Conservation (phyloP, 768 basidiomycete species). For the Leccinellum albellum region DNA sequence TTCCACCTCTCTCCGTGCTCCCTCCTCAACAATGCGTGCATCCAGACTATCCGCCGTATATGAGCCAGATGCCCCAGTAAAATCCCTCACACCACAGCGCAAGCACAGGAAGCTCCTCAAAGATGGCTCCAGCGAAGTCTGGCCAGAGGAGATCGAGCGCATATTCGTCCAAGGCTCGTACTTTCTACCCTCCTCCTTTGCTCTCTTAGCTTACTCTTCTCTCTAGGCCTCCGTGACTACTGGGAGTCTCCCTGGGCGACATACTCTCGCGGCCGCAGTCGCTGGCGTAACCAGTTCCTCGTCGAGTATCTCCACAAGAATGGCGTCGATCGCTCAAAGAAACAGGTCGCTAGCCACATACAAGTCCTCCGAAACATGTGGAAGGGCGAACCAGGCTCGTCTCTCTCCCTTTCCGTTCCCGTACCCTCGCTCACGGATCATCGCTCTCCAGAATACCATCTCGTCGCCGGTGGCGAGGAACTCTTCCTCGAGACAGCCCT, state of each 20-base stretch:
- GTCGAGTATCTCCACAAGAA: slow-evolving; percentile 73
- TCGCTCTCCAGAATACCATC: slow-evolving; percentile 55
- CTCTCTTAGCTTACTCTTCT: slow-evolving; percentile 1
- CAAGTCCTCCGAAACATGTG: slow-evolving; percentile 85
- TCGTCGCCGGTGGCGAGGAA: slow-evolving; percentile 80
- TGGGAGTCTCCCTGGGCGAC: slow-evolving; percentile 81
- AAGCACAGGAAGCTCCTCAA: slow-evolving; percentile 84
- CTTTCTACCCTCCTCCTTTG: not conserved
- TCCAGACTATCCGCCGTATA: slow-evolving; percentile 17
- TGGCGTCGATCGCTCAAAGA: slow-evolving; percentile 73
- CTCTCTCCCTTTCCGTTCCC: not conserved
- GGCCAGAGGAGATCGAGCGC: slow-evolving; percentile 76
- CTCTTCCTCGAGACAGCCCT: slow-evolving; percentile 48
- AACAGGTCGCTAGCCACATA: slow-evolving; percentile 87
- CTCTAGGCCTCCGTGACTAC: slow-evolving; percentile 66
- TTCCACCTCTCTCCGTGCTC: slow-evolving; percentile 3
- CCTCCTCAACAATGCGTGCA: slow-evolving; percentile 23
- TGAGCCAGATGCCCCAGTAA: slow-evolving; percentile 17
- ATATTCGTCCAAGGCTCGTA: slow-evolving; percentile 68
- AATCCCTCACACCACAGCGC: slow-evolving; percentile 59
- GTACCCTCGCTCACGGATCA: not conserved
- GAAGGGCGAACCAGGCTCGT: slow-evolving; percentile 73
- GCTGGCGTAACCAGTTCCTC: slow-evolving; percentile 83
- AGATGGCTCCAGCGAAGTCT: slow-evolving; percentile 74
- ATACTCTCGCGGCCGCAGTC: slow-evolving; percentile 72